These are phyloP conservation scores for Pyrenochaeta sp. DNA, from an alignment of 2,329 filamentous ascomycete genomes.

Conservation along the genomic window DNA sequence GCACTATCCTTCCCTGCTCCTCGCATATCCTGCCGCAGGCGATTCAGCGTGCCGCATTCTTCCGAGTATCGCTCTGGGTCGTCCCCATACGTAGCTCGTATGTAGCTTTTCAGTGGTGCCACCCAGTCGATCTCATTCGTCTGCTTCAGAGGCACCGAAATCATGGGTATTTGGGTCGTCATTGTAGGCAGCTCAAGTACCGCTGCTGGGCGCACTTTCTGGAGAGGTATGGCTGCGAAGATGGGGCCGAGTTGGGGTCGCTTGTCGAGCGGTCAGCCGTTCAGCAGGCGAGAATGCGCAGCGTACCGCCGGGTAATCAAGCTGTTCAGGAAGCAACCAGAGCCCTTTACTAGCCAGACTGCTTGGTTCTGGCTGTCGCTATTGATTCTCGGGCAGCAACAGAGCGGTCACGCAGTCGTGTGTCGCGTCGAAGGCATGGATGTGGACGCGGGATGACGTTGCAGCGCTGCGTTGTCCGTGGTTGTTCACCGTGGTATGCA, in stretches of 20 bases:
- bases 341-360: neutral
- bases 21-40: constrained; percentile 96
- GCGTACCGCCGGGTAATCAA: neutral
- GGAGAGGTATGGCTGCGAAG: constrained; percentile 21
- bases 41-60: constrained; percentile 93
- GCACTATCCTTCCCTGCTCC: constrained; percentile 97
- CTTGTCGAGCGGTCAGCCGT: neutral
- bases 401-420: constrained; percentile 15
- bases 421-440: constrained; percentile 26
- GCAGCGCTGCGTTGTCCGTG: constrained; percentile 27
- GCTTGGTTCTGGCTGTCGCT: neutral
- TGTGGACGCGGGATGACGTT: constrained; percentile 41
- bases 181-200: constrained; percentile 30
- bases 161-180: constrained; percentile 78
- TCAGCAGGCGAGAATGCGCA: neutral
- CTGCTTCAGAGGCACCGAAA: constrained; percentile 88
- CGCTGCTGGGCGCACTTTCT: constrained; percentile 23
- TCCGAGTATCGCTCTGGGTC: constrained; percentile 95
- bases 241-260: neutral
- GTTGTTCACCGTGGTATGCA: constrained; percentile 12
- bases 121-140: constrained; percentile 99
- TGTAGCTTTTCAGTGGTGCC: constrained; percentile 88
- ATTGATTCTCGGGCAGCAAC: constrained; percentile 2
- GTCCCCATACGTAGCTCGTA: constrained; percentile 91
- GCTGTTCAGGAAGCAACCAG: neutral